Conservation (phyloP, 1,139 yeast genomes). For the Blastobotrys illinoisensis region DNA sequence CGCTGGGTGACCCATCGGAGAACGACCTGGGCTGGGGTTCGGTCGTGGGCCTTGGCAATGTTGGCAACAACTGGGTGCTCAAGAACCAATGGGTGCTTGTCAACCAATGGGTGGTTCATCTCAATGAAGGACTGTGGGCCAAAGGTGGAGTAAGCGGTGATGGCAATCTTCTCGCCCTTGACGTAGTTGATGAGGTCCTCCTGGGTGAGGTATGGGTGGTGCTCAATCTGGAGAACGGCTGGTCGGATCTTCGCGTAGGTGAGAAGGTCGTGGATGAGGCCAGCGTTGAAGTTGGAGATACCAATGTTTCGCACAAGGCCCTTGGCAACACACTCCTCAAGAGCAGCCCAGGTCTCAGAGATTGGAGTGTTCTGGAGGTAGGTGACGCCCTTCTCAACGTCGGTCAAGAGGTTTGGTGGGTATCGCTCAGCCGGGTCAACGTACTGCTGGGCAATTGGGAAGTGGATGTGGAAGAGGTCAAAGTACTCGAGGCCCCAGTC, state of each 20-base stretch:
- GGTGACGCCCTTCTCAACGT: conserved; percentile 46
- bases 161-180: conserved; percentile 55
- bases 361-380: conserved; percentile 54
- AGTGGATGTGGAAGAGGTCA: conserved; percentile 60
- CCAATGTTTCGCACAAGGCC: conserved; percentile 78
- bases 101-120: conserved; percentile 45
- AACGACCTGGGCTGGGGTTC: conserved; percentile 56
- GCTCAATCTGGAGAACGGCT: conserved; percentile 82
- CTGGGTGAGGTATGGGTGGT: conserved; percentile 88
- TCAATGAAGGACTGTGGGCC: conserved; percentile 61
- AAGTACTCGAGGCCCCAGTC: conserved; percentile 57
- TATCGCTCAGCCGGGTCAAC: conserved; percentile 57
- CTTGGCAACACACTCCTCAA: conserved; percentile 53
- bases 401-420: conserved; percentile 65
- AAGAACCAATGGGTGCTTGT: conserved; percentile 52
- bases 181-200: conserved; percentile 59
- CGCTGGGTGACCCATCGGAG: conserved; percentile 70
- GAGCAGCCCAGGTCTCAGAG: conserved; percentile 72
- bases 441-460: conserved; percentile 51
- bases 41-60: conserved; percentile 49
- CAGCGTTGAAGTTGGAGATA: conserved; percentile 77
- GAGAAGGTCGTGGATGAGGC: conserved; percentile 65
- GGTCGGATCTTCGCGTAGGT: conserved; percentile 71
- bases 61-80: conserved; percentile 43
- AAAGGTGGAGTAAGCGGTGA: conserved; percentile 75